phyloP scores from a whole-genome alignment of 371 early-diverging fungal genomes.

The Mucor lusitanicus region DNA sequence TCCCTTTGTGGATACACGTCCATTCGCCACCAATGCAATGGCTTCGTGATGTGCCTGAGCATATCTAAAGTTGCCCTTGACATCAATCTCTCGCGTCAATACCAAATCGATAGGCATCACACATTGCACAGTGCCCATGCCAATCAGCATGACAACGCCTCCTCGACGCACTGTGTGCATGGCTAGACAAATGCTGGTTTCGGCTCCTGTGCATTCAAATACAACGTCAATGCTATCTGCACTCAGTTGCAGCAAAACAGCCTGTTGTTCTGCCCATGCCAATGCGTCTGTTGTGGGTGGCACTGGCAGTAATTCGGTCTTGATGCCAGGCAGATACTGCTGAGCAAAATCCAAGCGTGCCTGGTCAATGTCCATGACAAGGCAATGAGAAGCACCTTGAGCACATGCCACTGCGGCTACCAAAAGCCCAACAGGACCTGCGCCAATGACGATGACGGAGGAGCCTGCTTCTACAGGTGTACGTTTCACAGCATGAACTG shows the following conservation, averaged over 20 bases:
- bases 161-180: conserved; percentile 41
- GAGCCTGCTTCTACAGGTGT: conserved; percentile 61
- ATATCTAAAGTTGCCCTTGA: conserved; percentile 46
- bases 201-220: conserved; percentile 50
- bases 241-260: conserved; percentile 17
- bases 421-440: conserved; percentile 59
- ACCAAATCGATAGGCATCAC: conserved; percentile 36
- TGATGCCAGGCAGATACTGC: neutral
- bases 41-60: conserved; percentile 43
- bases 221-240: conserved; percentile 43
- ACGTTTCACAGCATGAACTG: conserved; percentile 55
- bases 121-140: conserved; percentile 40
- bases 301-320: conserved; percentile 5
- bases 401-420: conserved; percentile 47
- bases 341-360: conserved; percentile 41
- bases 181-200: conserved; percentile 43
- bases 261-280: conserved; percentile 21
- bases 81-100: conserved; percentile 38
- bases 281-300: conserved; percentile 16
- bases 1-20: conserved; percentile 41
- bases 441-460: conserved; percentile 59
- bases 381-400: conserved; percentile 39
- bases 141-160: conserved; percentile 43
- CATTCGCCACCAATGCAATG: conserved; percentile 38
- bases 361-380: conserved; percentile 24